phyloP scores from a whole-genome alignment of 2,329 filamentous ascomycete genomes.

The Monosporascus sp. region DNA sequence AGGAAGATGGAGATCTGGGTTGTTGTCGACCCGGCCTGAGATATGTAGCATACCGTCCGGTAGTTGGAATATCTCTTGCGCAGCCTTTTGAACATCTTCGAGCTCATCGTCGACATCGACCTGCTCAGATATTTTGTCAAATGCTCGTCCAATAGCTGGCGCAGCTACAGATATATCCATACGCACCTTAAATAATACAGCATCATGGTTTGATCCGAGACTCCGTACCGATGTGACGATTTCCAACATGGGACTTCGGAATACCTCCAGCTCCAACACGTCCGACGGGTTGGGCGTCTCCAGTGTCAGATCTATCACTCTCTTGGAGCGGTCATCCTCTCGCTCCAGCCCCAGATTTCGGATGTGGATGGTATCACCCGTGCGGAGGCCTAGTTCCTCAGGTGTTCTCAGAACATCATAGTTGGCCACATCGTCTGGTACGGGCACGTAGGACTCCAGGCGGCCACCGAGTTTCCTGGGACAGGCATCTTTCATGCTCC shows the following conservation, averaged over 20 bases:
- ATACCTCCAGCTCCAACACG: neutral
- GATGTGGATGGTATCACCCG: neutral
- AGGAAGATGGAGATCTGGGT: neutral
- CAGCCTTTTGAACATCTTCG: neutral
- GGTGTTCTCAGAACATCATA: neutral
- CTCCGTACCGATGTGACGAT: neutral
- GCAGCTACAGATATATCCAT: neutral
- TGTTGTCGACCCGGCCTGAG: neutral
- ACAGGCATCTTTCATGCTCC: neutral
- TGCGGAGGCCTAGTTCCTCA: neutral
- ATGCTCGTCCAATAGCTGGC: too few species aligned
- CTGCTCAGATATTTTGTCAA: neutral
- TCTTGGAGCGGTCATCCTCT: neutral
- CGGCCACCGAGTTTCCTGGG: neutral
- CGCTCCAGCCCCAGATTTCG: neutral
- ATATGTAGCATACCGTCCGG: neutral
- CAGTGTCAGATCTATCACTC: neutral
- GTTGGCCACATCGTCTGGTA: neutral
- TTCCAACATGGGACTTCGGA: neutral
- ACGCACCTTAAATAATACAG: neutral
- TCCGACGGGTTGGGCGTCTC: neutral
- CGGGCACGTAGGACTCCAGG: neutral
- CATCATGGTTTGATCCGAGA: neutral
- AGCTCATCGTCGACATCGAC: neutral
- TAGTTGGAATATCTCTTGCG: neutral